These are phyloP conservation scores for Solanum bukasovii DNA, from an alignment of 257 asterid species.

Conservation along the genomic window DNA sequence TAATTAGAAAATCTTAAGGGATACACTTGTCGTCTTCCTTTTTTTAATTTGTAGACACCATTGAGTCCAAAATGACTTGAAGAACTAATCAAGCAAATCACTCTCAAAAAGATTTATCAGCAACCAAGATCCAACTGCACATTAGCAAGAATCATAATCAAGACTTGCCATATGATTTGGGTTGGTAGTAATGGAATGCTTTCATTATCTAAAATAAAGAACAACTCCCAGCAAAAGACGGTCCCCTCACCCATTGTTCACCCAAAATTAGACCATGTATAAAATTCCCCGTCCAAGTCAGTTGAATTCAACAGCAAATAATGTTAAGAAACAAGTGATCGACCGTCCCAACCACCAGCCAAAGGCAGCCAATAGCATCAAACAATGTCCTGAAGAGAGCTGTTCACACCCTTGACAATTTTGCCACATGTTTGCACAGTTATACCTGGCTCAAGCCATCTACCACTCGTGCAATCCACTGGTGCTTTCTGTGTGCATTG, in stretches of 20 bases:
- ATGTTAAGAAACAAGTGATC: background rate
- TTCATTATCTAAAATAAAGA: background rate
- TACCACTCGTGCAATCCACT: background rate
- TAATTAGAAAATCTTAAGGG: background rate
- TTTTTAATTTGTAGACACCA: background rate
- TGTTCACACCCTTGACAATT: background rate
- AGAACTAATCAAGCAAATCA: background rate
- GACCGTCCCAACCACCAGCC: background rate
- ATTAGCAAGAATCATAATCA: background rate
- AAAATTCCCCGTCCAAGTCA: background rate
- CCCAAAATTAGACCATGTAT: background rate
- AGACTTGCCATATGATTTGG: background rate
- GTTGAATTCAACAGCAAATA: background rate
- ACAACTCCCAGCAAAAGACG: background rate
- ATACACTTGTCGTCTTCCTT: background rate
- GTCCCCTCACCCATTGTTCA: background rate
- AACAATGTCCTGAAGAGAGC: background rate
- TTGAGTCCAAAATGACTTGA: background rate
- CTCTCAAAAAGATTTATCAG: background rate
- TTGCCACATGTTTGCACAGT: background rate
- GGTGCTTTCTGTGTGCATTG: background rate
- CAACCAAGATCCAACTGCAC: background rate
- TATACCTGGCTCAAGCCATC: background rate
- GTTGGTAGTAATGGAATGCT: background rate
- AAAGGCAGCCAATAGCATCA: background rate